These are phyloP conservation scores for Aspergillus luchuensis DNA, from an alignment of 2,329 filamentous ascomycete species.

Conservation along the genomic window DNA sequence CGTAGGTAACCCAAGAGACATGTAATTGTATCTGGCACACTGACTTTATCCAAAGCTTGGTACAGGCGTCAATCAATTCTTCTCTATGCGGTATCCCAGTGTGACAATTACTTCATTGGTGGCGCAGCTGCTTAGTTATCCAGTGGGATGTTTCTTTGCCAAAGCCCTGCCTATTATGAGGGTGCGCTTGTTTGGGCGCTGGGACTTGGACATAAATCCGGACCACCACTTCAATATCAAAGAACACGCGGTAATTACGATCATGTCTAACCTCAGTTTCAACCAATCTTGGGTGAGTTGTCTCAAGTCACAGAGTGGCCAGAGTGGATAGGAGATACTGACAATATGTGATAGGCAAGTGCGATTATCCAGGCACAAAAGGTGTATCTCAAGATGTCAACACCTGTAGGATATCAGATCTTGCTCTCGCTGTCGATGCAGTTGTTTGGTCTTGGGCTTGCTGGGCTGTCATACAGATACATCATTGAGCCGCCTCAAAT, in stretches of 20 bases:
- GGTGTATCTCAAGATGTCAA: constrained; percentile 41
- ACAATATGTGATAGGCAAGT: constrained; percentile 38
- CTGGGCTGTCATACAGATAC: constrained; percentile 38
- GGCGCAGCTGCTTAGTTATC: constrained; percentile 48
- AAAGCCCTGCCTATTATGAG: constrained; percentile 43
- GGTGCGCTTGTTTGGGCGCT: constrained; percentile 17
- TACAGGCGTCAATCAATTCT: constrained; percentile 51
- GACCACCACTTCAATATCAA: constrained; percentile 51
- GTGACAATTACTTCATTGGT: constrained; percentile 49
- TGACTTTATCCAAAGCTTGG: constrained; percentile 24
- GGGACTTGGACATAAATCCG: constrained; percentile 39
- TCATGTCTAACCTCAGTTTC: constrained; percentile 53
- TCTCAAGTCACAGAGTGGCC: no score
- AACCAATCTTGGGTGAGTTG: constrained; percentile 33
- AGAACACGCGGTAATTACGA: constrained; percentile 49
- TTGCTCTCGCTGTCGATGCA: constrained; percentile 42
- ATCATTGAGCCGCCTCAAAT: constrained; percentile 41
- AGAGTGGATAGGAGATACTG: not conserved
- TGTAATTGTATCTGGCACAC: not conserved
- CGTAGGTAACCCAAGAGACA: constrained; percentile 20
- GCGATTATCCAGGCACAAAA: constrained; percentile 46
- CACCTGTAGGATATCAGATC: constrained; percentile 40
- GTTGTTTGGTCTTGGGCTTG: constrained; percentile 42
- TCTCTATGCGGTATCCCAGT: constrained; percentile 48
- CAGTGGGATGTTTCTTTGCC: constrained; percentile 44